Percentiles rank a stretch among this genome's conserved stretches.
These are phyloP conservation scores for Mortierella claussenii DNA, from an alignment of 192 early-diverging fungal genomes.

Conservation along the genomic window DNA sequence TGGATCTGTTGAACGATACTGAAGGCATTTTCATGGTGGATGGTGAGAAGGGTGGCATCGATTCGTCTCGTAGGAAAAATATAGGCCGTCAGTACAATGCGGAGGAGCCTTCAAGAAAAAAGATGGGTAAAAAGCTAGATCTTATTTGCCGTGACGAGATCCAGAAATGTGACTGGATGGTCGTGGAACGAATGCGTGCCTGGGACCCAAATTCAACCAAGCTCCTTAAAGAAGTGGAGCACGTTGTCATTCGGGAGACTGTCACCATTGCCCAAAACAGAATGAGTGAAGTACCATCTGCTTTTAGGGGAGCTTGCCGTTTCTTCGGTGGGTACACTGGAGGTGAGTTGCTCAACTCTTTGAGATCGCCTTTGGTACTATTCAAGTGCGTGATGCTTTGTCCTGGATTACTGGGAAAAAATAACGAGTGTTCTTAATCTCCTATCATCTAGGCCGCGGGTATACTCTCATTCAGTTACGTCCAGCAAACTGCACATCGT, in stretches of 20 bases:
- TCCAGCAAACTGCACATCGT: too few species aligned
- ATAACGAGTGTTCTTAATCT: too few species aligned
- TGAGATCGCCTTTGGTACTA: too few species aligned
- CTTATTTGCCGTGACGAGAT: slow-evolving; percentile 30
- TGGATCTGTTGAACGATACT: slow-evolving; percentile 25
- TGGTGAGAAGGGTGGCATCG: slow-evolving; percentile 31
- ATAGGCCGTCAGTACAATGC: slow-evolving; percentile 11
- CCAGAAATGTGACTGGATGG: slow-evolving; percentile 31
- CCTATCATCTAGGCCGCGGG: too few species aligned
- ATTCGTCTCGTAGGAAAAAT: slow-evolving; percentile 33
- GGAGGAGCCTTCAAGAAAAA: slow-evolving; percentile 18
- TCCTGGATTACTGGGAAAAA: too few species aligned
- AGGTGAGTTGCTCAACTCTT: too few species aligned
- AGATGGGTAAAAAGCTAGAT: slow-evolving; percentile 38
- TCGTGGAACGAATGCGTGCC: slow-evolving; percentile 29
- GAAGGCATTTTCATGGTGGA: slow-evolving; percentile 37
- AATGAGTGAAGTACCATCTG: too few species aligned
- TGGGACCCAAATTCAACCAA: slow-evolving; percentile 43
- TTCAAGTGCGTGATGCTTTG: too few species aligned
- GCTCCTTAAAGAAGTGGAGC: slow-evolving; percentile 20
- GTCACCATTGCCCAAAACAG: background rate
- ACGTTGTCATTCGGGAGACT: background rate
- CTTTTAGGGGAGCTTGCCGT: too few species aligned
- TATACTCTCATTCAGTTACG: too few species aligned
- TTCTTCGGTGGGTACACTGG: too few species aligned